These are phyloP conservation scores for Fusarium dimerum DNA, from an alignment of 2,329 filamentous ascomycete species.

Conservation along the genomic window DNA sequence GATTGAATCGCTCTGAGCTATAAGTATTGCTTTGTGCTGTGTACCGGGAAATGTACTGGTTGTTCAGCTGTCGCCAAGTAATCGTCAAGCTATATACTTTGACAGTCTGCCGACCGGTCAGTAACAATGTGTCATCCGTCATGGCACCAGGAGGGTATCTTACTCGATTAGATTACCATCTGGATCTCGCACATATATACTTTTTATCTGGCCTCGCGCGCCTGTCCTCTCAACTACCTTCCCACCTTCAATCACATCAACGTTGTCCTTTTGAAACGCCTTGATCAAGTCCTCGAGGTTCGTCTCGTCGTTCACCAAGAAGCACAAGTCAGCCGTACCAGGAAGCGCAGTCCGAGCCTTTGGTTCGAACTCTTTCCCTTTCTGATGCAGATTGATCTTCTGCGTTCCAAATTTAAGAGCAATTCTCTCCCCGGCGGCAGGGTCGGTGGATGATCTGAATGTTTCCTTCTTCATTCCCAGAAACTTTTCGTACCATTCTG, in stretches of 20 bases:
- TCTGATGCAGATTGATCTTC: conserved; percentile 63
- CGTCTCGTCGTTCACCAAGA: conserved; percentile 50
- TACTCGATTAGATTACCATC: conserved; percentile 65
- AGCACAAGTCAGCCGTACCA: conserved; percentile 62
- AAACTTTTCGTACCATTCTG: conserved; percentile 55
- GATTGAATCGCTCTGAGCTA: no score
- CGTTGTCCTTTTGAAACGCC: conserved; percentile 41
- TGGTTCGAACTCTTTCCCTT: conserved; percentile 60
- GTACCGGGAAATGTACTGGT: no score
- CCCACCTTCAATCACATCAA: conserved; percentile 52
- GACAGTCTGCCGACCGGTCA: no score
- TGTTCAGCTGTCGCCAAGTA: no score
- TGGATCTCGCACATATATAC: conserved; percentile 62
- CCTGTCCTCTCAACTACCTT: conserved; percentile 56
- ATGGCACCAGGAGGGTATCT: conserved; percentile 18
- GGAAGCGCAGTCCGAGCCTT: conserved; percentile 55
- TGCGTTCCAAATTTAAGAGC: conserved; percentile 58
- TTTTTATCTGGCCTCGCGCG: conserved; percentile 54
- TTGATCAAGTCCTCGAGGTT: conserved; percentile 48
- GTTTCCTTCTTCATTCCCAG: conserved; percentile 59
- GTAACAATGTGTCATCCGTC: no score
- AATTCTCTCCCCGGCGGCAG: conserved; percentile 40
- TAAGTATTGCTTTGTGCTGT: no score
- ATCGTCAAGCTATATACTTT: no score
- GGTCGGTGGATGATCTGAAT: conserved; percentile 45